Percentiles rank a stretch among this genome's conserved stretches.
phyloP scores from a whole-genome alignment of 2,329 filamentous ascomycete genomes.

The Tolypocladium sp. region DNA sequence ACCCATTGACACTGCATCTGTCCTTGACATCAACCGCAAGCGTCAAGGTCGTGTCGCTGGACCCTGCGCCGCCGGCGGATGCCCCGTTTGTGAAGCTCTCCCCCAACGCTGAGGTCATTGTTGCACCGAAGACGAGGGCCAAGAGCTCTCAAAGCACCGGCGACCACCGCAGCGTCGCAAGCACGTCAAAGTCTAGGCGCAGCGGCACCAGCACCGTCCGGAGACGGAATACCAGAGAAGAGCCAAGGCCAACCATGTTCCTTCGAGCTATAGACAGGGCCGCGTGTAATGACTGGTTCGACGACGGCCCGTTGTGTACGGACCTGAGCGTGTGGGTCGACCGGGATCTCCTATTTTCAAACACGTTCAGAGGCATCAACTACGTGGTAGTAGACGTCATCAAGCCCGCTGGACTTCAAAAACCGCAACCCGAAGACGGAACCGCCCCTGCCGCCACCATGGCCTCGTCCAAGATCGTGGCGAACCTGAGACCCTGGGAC shows the following conservation, averaged over 20 bases:
- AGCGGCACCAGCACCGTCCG: slow-evolving; percentile 69
- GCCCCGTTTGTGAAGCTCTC: slow-evolving; percentile 84
- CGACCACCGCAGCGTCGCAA: slow-evolving; percentile 72
- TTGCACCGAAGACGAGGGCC: slow-evolving; percentile 82
- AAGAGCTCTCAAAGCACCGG: slow-evolving; percentile 57
- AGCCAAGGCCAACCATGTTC: slow-evolving; percentile 60
- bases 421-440: slow-evolving; percentile 59
- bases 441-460: slow-evolving; percentile 39
- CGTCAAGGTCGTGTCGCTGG: slow-evolving; percentile 76
- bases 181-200: slow-evolving; percentile 68
- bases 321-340: slow-evolving; percentile 78
- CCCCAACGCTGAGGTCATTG: slow-evolving; percentile 91
- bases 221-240: slow-evolving; percentile 47
- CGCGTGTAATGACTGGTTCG: slow-evolving; percentile 68
- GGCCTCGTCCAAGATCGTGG: slow-evolving; percentile 55
- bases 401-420: slow-evolving; percentile 68
- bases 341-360: slow-evolving; percentile 61
- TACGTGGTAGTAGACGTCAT: slow-evolving; percentile 84
- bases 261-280: slow-evolving; percentile 69
- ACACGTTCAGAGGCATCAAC: slow-evolving; percentile 64
- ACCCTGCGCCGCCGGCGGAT: slow-evolving; percentile 58
- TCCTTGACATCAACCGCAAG: slow-evolving; percentile 94
- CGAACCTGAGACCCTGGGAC: slow-evolving; percentile 68
- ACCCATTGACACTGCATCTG: slow-evolving; percentile 84
- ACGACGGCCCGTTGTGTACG: slow-evolving; percentile 48